Evolutionary conservation across 2,329 filamentous ascomycete species (phyloP).

Genomic region (Gremmenia infestans): DNA sequence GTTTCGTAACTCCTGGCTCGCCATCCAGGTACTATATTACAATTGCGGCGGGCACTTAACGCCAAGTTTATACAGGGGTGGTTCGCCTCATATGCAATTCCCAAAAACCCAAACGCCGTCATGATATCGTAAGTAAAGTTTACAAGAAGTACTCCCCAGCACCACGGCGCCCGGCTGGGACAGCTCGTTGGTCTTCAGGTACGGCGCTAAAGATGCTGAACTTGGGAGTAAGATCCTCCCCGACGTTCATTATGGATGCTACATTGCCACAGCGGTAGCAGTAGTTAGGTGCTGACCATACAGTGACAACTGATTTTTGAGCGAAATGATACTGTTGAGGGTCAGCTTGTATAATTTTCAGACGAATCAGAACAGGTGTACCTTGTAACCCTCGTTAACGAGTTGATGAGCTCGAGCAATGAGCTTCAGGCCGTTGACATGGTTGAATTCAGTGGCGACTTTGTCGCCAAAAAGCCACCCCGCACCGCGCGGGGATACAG

Average conservation of each 20-base stretch:
- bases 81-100: background rate
- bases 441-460: constrained; percentile 71
- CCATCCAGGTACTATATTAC: background rate
- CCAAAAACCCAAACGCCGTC: background rate
- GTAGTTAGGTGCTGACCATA: constrained; percentile 52
- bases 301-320: constrained; percentile 85
- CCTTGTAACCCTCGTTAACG: constrained; percentile 73
- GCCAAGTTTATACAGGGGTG: background rate
- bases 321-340: constrained; percentile 74
- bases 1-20: background rate
- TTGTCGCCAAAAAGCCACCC: constrained; percentile 55
- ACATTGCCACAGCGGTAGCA: constrained; percentile 48
- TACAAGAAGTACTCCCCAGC: constrained; percentile 65
- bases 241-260: constrained; percentile 82
- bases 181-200: constrained; percentile 77
- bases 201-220: constrained; percentile 92
- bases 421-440: constrained; percentile 67
- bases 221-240: constrained; percentile 77
- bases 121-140: background rate
- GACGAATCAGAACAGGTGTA: constrained; percentile 21
- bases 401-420: constrained; percentile 71
- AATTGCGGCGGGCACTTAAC: background rate
- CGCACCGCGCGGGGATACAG: constrained; percentile 62
- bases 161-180: constrained; percentile 65
- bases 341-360: constrained; percentile 26